phyloP scores from a whole-genome alignment of 352 stramenopile genomes.

The Phytophthora tentaculata region DNA sequence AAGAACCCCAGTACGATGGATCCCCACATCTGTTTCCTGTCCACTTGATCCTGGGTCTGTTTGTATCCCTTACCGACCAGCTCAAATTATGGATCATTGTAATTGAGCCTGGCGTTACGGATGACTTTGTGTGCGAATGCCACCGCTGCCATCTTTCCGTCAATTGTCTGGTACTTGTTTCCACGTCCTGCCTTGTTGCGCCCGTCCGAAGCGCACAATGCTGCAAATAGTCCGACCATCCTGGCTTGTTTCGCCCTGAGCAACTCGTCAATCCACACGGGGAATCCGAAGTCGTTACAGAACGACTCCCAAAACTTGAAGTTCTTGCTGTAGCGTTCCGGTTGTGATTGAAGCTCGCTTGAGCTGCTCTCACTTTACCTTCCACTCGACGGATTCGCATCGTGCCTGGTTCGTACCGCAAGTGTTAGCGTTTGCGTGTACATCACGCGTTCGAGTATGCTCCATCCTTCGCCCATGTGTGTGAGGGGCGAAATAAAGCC shows the following conservation, averaged over 20 bases:
- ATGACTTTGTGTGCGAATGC: not conserved
- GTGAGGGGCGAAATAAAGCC: too few relatives aligned
- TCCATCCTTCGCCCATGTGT: too few relatives aligned
- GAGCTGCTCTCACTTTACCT: too few relatives aligned
- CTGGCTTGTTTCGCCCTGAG: not conserved
- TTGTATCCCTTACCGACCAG: slow-evolving; percentile 39
- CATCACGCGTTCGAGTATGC: too few relatives aligned
- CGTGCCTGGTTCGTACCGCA: not conserved
- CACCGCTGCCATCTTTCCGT: not conserved
- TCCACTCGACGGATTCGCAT: too few relatives aligned
- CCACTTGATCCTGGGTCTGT: slow-evolving; percentile 30
- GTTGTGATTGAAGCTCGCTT: slow-evolving; percentile 22
- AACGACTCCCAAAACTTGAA: not conserved
- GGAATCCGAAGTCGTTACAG: not conserved
- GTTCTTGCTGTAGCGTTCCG: slow-evolving; percentile 15
- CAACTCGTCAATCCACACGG: not conserved
- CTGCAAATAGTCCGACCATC: not conserved
- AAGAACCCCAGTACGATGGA: slow-evolving; percentile 32
- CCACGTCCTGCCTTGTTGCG: not conserved
- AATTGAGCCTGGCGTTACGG: not conserved
- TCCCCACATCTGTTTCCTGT: slow-evolving; percentile 31
- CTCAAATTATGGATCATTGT: slow-evolving; percentile 36
- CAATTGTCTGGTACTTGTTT: not conserved
- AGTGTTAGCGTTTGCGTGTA: too few relatives aligned
- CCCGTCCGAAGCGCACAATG: not conserved